phyloP scores from a whole-genome alignment of 306 rosid genomes.

The Malus sieversii region DNA sequence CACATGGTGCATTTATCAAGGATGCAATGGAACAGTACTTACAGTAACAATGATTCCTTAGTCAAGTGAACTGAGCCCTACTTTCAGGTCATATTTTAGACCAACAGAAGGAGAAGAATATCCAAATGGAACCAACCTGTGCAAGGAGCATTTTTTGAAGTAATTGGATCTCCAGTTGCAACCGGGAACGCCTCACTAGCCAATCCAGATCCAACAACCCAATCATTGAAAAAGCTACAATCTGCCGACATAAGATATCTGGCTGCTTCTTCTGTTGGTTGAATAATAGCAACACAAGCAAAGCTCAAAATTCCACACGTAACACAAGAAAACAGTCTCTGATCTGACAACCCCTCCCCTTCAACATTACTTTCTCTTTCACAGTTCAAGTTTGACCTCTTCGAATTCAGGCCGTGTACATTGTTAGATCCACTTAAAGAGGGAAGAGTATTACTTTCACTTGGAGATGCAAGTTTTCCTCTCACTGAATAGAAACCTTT shows the following conservation, averaged over 20 bases:
- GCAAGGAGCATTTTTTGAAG: constrained; percentile 26
- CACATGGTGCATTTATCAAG: neutral
- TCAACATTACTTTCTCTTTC: constrained; percentile 38
- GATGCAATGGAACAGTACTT: neutral
- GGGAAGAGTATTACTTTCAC: constrained; percentile 41
- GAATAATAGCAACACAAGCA: constrained; percentile 87
- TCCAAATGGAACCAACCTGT: constrained; percentile 47
- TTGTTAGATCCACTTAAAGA: constrained; percentile 34
- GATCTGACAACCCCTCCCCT: constrained; percentile 65
- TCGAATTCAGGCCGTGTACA: constrained; percentile 38
- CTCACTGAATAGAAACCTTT: constrained; percentile 46
- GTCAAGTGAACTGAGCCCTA: neutral
- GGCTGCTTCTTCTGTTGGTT: constrained; percentile 82
- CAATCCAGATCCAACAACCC: constrained; percentile 65
- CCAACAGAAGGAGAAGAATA: neutral
- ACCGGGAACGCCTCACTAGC: constrained; percentile 29
- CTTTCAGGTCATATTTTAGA: constrained; percentile 14
- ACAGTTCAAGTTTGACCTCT: constrained; percentile 23
- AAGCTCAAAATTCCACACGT: constrained; percentile 93
- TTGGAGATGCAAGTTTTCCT: constrained; percentile 41
- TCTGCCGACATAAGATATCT: constrained; percentile 89
- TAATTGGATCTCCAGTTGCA: constrained; percentile 32
- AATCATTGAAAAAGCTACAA: constrained; percentile 80
- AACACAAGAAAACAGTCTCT: constrained; percentile 90
- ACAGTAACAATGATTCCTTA: neutral